Evolutionary conservation across 2,329 filamentous ascomycete species (phyloP).

Genomic region (Xylariomycetidae sp.): DNA sequence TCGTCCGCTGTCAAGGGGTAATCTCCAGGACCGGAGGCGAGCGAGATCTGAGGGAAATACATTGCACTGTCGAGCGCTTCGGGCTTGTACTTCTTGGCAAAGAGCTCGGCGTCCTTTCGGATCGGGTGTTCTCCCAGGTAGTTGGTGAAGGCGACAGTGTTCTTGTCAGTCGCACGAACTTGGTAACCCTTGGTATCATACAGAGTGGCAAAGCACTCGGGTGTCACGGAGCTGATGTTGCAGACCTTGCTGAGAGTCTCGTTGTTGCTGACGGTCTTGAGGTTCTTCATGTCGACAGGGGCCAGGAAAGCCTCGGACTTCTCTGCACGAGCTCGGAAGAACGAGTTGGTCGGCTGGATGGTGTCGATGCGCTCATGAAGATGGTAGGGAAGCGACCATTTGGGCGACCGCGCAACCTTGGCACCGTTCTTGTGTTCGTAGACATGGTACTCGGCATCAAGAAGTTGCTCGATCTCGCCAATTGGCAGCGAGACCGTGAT

Average conservation of each 20-base stretch:
- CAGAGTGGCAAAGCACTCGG: slow-evolving; percentile 45
- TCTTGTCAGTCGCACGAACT: slow-evolving; percentile 33
- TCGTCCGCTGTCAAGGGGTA: slow-evolving; percentile 20
- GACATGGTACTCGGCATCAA: slow-evolving; percentile 45
- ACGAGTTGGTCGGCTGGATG: slow-evolving; percentile 56
- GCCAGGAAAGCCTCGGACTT: slow-evolving; percentile 24
- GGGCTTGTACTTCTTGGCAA: slow-evolving; percentile 31
- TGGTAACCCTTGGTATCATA: slow-evolving; percentile 50
- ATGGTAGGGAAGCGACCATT: slow-evolving; percentile 52
- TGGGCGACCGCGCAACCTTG: slow-evolving; percentile 42
- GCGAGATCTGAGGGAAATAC: slow-evolving; percentile 27
- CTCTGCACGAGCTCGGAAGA: slow-evolving; percentile 37
- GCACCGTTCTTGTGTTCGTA: slow-evolving; percentile 50
- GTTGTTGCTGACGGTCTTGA: slow-evolving; percentile 23
- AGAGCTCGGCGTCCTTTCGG: slow-evolving; percentile 33
- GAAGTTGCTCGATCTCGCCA: slow-evolving; percentile 42
- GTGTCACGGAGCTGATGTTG: slow-evolving; percentile 45
- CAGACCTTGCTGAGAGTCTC: slow-evolving; percentile 30
- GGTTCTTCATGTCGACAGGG: slow-evolving; percentile 23
- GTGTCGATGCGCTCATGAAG: slow-evolving; percentile 53
- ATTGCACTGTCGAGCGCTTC: slow-evolving; percentile 27
- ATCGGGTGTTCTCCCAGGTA: slow-evolving; percentile 42
- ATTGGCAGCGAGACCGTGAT: slow-evolving; percentile 48
- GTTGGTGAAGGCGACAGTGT: slow-evolving; percentile 39
- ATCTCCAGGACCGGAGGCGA: slow-evolving; percentile 27